Evolutionary conservation across 1,284 basidiomycete genomes (phyloP).

Genomic region (Crucibulum parvulum): DNA sequence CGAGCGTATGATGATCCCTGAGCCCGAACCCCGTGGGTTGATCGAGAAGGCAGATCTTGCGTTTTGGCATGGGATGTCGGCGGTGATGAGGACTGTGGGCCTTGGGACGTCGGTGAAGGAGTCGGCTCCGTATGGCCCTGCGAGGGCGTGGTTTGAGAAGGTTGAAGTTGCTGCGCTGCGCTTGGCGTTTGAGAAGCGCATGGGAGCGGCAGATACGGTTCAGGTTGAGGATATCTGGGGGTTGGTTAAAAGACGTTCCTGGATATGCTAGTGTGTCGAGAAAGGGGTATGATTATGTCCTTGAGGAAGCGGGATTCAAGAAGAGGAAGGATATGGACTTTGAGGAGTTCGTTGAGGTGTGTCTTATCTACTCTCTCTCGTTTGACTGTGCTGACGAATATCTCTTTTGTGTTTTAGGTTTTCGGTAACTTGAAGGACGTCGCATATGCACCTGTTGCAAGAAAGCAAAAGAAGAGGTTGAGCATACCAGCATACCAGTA

Average conservation of each 20-base stretch:
- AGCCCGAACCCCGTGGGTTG: slow-evolving; percentile 37
- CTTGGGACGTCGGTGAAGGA: neutral
- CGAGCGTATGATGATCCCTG: slow-evolving; percentile 19
- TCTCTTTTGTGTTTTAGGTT: too few species aligned
- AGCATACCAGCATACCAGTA: too few species aligned
- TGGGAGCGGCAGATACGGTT: slow-evolving; percentile 34
- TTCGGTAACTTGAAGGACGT: too few species aligned
- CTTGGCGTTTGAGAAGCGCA: slow-evolving; percentile 56
- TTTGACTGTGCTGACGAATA: too few species aligned
- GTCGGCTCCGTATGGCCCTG: slow-evolving; percentile 16
- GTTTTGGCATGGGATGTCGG: slow-evolving; percentile 29
- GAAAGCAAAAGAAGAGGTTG: too few species aligned
- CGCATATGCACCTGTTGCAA: too few species aligned
- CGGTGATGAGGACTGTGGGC: slow-evolving; percentile 8
- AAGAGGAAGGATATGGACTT: too few species aligned
- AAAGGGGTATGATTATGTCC: slow-evolving; percentile 75
- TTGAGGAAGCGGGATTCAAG: slow-evolving; percentile 72
- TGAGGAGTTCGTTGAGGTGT: too few species aligned
- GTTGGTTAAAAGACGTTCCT: slow-evolving; percentile 50
- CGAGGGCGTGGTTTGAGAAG: slow-evolving; percentile 56
- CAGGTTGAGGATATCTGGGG: slow-evolving; percentile 45
- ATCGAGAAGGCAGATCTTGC: slow-evolving; percentile 41
- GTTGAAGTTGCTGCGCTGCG: slow-evolving; percentile 76
- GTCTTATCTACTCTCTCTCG: too few species aligned
- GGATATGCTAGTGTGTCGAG: slow-evolving; percentile 59